A percentile compares a stretch with the other conserved stretches of the same genome.
Conservation (phyloP, 192 early-diverging fungal species). For the Funneliformis mosseae region DNA sequence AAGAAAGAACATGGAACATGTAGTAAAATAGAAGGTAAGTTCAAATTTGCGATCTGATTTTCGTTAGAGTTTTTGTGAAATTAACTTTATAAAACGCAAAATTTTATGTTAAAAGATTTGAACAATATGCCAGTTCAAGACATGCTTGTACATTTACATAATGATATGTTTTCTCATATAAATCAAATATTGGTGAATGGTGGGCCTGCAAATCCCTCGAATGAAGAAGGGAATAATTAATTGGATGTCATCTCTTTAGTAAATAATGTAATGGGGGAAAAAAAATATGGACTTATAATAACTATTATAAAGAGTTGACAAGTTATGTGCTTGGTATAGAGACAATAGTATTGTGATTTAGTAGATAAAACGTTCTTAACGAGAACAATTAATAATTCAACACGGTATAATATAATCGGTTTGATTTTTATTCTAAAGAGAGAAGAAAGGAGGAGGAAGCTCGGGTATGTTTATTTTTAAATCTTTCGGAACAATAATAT, state of each 20-base stretch:
- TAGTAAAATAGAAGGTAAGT: background rate
- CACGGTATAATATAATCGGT: too few species aligned
- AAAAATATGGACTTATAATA: background rate
- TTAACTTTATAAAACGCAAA: background rate
- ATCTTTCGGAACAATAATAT: background rate
- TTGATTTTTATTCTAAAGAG: too few species aligned
- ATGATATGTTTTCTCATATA: conserved; percentile 13
- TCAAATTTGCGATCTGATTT: background rate
- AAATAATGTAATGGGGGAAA: background rate
- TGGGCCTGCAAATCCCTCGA: background rate
- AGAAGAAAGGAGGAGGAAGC: background rate
- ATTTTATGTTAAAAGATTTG: background rate
- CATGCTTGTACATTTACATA: conserved; percentile 14
- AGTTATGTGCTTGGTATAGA: background rate
- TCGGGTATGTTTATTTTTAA: background rate
- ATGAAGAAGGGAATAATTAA: background rate
- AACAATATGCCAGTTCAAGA: conserved; percentile 16
- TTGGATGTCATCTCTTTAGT: too few species aligned
- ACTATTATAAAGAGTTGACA: background rate
- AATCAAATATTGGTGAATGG: background rate
- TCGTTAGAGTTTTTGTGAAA: too few species aligned
- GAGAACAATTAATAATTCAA: background rate
- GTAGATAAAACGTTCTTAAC: background rate
- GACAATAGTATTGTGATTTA: too few species aligned
- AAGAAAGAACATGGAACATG: background rate